Percentiles rank a stretch among this genome's conserved stretches.
phyloP scores from a whole-genome alignment of 306 rosid species.

The Inga leiocalycina region DNA sequence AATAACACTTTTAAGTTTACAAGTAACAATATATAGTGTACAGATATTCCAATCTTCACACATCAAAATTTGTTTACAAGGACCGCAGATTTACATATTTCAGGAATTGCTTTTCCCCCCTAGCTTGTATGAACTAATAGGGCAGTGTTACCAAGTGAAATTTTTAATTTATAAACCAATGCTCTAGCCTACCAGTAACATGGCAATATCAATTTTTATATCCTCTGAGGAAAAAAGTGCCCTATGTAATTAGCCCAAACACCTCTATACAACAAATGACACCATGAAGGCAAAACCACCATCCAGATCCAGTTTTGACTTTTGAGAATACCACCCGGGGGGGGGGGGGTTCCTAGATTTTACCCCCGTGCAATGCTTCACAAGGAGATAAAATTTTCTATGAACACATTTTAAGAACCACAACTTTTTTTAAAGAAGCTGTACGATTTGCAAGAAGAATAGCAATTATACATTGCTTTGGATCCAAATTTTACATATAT shows the following conservation, averaged over 20 bases:
- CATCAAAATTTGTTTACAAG: neutral
- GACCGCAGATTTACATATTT: neutral
- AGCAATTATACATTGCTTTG: neutral
- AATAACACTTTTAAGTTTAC: neutral
- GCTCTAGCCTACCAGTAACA: neutral
- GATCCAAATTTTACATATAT: neutral
- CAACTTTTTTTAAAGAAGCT: neutral
- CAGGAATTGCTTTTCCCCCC: neutral
- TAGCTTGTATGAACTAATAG: neutral
- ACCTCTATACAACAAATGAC: neutral
- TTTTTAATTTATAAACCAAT: neutral
- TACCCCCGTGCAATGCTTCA: no score
- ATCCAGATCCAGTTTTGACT: neutral
- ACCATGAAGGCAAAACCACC: neutral
- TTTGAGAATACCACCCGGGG: neutral
- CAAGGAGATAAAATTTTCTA: no score
- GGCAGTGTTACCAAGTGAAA: neutral
- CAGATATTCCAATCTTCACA: constrained; percentile 24
- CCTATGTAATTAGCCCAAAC: neutral
- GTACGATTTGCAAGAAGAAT: neutral
- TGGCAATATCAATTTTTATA: neutral
- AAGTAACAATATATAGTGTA: neutral
- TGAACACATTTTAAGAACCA: neutral
- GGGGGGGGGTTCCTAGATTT: neutral
- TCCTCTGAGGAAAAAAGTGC: neutral